Conservation (phyloP, 441 rosid species). For the Kokia cookei region DNA sequence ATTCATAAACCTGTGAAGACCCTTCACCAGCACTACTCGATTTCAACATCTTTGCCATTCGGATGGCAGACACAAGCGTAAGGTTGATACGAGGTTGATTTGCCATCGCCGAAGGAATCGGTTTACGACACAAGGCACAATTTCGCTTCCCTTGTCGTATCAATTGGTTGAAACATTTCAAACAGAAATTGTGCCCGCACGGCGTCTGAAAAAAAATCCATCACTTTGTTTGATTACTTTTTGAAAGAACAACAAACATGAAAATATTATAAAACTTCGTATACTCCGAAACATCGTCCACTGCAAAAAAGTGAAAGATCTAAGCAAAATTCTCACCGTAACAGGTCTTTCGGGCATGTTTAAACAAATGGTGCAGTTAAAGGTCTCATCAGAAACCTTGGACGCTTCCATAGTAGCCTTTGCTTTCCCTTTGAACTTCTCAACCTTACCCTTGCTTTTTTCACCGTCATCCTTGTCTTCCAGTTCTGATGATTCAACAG, state of each 20-base stretch:
- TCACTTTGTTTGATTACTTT: background rate
- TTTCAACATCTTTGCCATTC: no score
- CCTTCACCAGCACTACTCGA: no score
- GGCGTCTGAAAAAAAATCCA: slow-evolving; percentile 35
- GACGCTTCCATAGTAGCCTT: background rate
- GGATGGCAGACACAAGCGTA: no score
- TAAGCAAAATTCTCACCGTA: background rate
- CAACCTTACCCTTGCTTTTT: background rate
- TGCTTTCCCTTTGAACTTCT: background rate
- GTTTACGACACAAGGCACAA: no score
- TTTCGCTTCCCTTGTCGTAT: no score
- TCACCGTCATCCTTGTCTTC: background rate
- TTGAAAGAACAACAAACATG: no score
- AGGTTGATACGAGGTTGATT: no score
- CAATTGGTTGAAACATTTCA: no score
- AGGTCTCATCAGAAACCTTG: background rate
- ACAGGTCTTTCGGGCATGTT: background rate
- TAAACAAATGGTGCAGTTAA: slow-evolving; percentile 8
- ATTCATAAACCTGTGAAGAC: slow-evolving; percentile 24
- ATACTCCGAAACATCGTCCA: background rate
- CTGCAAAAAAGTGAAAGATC: background rate
- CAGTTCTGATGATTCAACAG: background rate
- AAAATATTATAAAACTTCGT: background rate
- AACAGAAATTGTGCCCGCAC: slow-evolving; percentile 33
- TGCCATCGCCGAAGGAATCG: no score